Conservation (phyloP, 1,139 yeast genomes). For the Magnusiomyces tetraspermus region DNA sequence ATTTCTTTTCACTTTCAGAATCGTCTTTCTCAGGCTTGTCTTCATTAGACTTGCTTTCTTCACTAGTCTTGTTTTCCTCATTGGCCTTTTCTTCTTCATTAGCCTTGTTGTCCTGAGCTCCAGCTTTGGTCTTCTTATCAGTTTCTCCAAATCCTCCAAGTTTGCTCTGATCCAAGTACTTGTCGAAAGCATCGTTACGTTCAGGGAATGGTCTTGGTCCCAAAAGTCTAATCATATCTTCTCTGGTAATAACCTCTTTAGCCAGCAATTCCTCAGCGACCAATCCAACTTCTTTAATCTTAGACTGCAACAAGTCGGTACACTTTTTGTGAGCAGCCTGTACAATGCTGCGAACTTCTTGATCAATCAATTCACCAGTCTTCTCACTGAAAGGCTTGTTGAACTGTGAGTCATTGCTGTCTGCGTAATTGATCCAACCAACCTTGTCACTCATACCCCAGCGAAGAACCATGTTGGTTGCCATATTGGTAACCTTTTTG, state of each 20-base stretch:
- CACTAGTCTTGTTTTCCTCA: too few relatives aligned
- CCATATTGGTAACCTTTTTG: slow-evolving; percentile 92
- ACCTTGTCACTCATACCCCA: slow-evolving; percentile 84
- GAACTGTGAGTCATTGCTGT: slow-evolving; percentile 33
- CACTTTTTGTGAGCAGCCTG: slow-evolving; percentile 69
- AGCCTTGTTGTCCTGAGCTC: too few relatives aligned
- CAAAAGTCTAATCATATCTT: slow-evolving; percentile 76
- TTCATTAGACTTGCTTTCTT: too few relatives aligned
- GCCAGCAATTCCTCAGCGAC: slow-evolving; percentile 79
- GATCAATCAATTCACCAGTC: slow-evolving; percentile 71
- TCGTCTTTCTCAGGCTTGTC: too few relatives aligned
- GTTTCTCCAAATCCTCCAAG: too few relatives aligned
- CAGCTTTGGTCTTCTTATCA: too few relatives aligned
- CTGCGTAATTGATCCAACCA: slow-evolving; percentile 70
- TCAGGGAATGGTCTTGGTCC: slow-evolving; percentile 91
- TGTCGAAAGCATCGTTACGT: slow-evolving; percentile 86
- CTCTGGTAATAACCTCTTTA: slow-evolving; percentile 82
- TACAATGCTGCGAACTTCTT: slow-evolving; percentile 74
- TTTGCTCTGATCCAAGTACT: too few relatives aligned
- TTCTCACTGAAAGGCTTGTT: slow-evolving; percentile 88
- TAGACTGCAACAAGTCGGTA: slow-evolving; percentile 54
- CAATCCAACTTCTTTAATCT: slow-evolving; percentile 60
- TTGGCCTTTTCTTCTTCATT: too few relatives aligned
- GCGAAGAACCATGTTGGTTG: slow-evolving; percentile 83
- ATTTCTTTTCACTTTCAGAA: too few relatives aligned